phyloP scores from a whole-genome alignment of 2,329 filamentous ascomycete species.

The Botrytis aclada region DNA sequence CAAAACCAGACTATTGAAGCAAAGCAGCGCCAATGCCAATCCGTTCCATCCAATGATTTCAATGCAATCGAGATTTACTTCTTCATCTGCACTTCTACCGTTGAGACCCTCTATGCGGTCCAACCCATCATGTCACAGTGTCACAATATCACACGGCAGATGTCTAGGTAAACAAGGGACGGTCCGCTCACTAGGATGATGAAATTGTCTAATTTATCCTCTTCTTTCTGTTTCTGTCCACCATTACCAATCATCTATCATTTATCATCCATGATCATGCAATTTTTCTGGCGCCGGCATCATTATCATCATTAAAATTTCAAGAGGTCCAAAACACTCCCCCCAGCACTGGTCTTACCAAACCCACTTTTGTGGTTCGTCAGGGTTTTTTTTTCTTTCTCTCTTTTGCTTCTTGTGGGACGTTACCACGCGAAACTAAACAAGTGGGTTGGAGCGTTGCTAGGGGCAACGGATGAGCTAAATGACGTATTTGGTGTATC shows the following conservation, averaged over 20 bases:
- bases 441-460: neutral
- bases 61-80: neutral
- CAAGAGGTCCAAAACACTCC: neutral
- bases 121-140: neutral
- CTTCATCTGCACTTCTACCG: neutral
- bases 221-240: neutral
- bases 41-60: neutral
- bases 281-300: neutral
- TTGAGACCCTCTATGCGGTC: neutral
- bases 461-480: neutral
- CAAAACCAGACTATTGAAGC: neutral
- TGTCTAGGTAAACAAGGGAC: slow-evolving; percentile 6
- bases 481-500: neutral
- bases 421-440: neutral
- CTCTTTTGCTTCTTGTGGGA: neutral
- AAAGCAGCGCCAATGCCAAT: neutral
- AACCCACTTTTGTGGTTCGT: neutral
- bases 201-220: neutral
- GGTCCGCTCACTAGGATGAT: slow-evolving; percentile 3
- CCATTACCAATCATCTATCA: neutral
- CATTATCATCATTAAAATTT: neutral
- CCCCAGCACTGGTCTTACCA: neutral
- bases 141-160: neutral
- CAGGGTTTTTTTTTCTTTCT: neutral
- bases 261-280: neutral